Conservation (phyloP, 2,329 filamentous ascomycete genomes). For the Ilyonectria robusta region DNA sequence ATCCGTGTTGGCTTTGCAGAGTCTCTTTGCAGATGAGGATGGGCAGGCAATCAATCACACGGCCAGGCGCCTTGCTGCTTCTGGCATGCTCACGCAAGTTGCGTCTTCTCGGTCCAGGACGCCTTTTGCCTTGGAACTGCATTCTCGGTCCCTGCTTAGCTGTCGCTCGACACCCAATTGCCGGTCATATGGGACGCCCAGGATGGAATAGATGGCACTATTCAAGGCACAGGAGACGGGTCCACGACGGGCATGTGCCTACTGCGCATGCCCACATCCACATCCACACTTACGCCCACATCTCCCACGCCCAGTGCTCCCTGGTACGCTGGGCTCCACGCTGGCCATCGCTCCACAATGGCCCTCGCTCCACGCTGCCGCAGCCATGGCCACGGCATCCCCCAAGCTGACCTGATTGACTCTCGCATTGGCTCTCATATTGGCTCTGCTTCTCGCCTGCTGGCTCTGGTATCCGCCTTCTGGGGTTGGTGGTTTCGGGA, state of each 20-base stretch:
- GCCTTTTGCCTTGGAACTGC: constrained; percentile 16
- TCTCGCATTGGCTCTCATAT: constrained; percentile 19
- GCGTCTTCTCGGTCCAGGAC: constrained; percentile 1
- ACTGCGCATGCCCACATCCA: constrained; percentile 7
- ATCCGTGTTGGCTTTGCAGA: constrained; percentile 4
- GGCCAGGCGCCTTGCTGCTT: constrained; percentile 8
- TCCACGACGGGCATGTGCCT: constrained; percentile 1
- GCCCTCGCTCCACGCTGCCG: constrained; percentile 18
- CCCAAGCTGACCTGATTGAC: neutral
- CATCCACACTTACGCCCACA: neutral
- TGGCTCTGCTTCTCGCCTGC: neutral
- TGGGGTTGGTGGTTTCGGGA: constrained; percentile 2
- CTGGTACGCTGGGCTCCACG: neutral
- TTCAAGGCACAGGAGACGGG: neutral
- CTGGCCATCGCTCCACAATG: constrained; percentile 4
- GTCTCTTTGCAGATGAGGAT: neutral
- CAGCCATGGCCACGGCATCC: constrained; percentile 17
- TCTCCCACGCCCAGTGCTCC: neutral
- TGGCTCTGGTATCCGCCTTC: constrained; percentile 1
- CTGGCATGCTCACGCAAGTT: neutral
- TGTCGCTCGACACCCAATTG: neutral
- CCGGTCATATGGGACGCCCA: neutral
- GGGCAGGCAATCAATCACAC: constrained; percentile 7
- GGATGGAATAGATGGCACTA: constrained; percentile 11
- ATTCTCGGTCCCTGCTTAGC: neutral